phyloP scores from a whole-genome alignment of 345 rosid species.

The Ailanthus altissimus region DNA sequence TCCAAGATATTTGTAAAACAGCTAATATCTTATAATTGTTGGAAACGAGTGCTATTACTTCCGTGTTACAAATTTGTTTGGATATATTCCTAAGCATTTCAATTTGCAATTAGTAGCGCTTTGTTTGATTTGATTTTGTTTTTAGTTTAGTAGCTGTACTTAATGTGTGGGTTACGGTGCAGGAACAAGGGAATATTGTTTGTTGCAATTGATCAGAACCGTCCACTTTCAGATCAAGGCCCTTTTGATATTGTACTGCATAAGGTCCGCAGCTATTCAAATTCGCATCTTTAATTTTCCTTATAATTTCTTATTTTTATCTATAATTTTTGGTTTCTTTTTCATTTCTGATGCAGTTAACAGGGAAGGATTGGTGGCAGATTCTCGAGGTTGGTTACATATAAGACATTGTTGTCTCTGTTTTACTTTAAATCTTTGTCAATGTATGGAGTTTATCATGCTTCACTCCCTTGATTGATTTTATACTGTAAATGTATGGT shows the following conservation, averaged over 20 bases:
- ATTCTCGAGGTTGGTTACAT: constrained; percentile 69
- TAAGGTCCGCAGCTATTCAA: constrained; percentile 43
- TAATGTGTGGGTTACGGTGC: constrained; percentile 3
- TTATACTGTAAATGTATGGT: background rate
- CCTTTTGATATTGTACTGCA: constrained; percentile 81
- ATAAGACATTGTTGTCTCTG: constrained; percentile 1
- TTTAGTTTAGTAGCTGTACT: background rate
- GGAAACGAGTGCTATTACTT: background rate
- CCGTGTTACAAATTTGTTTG: constrained; percentile 7
- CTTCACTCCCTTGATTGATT: background rate
- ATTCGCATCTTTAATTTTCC: background rate
- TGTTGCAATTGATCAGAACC: constrained; percentile 70
- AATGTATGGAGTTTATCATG: constrained; percentile 10
- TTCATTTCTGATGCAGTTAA: constrained; percentile 42
- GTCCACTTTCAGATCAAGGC: constrained; percentile 79
- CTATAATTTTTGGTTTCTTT: background rate
- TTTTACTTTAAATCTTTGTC: background rate
- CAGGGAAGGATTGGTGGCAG: constrained; percentile 73
- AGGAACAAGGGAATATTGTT: constrained; percentile 62
- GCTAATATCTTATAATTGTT: background rate
- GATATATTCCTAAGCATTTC: background rate
- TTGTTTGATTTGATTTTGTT: background rate
- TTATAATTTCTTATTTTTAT: background rate
- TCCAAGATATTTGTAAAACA: background rate
- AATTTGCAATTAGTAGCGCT: background rate